Evolutionary conservation across 176 grass and related monocot species (phyloP), one percentile per base, ranked within the genome.

Genomic region (Ensete ventricosum): DNA sequence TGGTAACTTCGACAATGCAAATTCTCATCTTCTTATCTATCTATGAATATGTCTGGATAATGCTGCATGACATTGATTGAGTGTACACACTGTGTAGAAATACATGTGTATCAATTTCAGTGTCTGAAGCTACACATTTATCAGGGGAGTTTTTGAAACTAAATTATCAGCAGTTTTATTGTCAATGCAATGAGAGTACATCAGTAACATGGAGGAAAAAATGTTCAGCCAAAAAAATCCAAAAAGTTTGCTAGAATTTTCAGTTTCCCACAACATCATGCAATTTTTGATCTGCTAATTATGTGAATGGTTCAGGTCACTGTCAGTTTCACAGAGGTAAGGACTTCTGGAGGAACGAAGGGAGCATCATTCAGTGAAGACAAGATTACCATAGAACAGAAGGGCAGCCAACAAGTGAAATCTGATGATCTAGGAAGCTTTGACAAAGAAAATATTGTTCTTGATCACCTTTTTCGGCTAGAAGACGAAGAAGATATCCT

Each of bases 381-480:
- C 50, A 83, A 71, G 78, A 29, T 67, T 1, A 80, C 71, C 11
- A 55, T 50, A 54, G 65, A n/a, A 3, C 14, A 17, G n/a, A 66
- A 43, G 49, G 34, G 14, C 20, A 16, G 1, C 76, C 1, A 19
- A 54, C 55, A 19, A 55, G 53, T 85, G 66, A 75, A 78, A 54
- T 77, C 58, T 52, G 10, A 48, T 7, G 72, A 87, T 43, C 66
- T 63, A 80, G 54, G 34, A 16, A 20, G 58, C 1, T 89, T 67
- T 29, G 64, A 75, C 16, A 76, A 78, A 57, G 78, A 55, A 53
- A 73, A 84, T 14, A 72, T 85, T 19, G 84, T 81, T 55, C 71
- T 92, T 29, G 85, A 82, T 77, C 84, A 89, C 69, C 79, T 86
- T 62, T 82, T 89, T 23, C 81, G 82, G 2, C 57, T 87, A 53